Conservation (phyloP, 164 flowering plant species). For the Chloranthus sessilifolius region DNA sequence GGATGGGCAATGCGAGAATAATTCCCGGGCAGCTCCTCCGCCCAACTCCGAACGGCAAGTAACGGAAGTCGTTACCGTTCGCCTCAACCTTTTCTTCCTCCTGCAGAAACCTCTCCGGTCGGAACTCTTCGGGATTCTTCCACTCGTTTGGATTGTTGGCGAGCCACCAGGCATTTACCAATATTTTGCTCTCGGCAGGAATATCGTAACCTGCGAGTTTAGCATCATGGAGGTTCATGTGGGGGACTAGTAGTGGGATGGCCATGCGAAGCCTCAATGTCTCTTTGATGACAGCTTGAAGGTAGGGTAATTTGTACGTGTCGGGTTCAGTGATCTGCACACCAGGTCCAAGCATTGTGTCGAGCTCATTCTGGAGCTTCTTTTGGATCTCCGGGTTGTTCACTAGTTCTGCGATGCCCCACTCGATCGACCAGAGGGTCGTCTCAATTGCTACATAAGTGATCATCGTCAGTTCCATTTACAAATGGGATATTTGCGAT, state of each 20-base stretch:
- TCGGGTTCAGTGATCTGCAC: conserved; percentile 75
- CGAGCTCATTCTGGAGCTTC: conserved; percentile 62
- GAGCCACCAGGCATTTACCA: conserved; percentile 93
- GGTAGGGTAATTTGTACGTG: conserved; percentile 65
- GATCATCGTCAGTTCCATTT: too few species aligned
- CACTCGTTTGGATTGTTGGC: conserved; percentile 77
- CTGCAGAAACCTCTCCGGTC: conserved; percentile 81
- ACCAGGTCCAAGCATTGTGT: conserved; percentile 54
- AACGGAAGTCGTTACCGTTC: conserved; percentile 81
- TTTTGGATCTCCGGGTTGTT: conserved; percentile 78
- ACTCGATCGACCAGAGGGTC: conserved; percentile 84
- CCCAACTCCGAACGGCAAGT: conserved; percentile 83
- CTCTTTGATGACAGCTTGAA: conserved; percentile 83
- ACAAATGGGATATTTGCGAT: too few species aligned
- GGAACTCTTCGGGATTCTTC: conserved; percentile 77
- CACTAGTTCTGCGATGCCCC: conserved; percentile 92
- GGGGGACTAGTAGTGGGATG: conserved; percentile 88
- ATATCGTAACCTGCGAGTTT: conserved; percentile 77
- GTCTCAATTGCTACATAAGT: conserved; percentile 88
- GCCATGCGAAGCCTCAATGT: conserved; percentile 85
- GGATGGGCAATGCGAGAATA: conserved; percentile 76
- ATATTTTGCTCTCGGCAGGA: conserved; percentile 87
- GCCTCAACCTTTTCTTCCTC: conserved; percentile 85
- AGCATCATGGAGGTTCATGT: conserved; percentile 90
- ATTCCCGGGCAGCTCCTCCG: conserved; percentile 94